Evolutionary conservation across 75 land plant genomes (phyloP).

Genomic region (Picea glauca): DNA sequence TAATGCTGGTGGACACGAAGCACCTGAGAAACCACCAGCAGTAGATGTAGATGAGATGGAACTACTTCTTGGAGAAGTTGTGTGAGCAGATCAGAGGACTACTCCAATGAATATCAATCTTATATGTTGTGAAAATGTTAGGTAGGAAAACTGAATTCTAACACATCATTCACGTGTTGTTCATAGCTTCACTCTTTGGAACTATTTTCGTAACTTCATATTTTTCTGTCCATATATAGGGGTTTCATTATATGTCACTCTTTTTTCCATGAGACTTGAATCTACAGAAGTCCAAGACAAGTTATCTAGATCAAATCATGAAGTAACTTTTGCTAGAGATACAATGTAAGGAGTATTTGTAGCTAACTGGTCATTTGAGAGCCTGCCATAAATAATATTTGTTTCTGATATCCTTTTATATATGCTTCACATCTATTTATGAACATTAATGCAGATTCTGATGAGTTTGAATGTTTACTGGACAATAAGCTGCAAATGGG

Average conservation of each 20-base stretch:
- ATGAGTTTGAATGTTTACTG: neutral
- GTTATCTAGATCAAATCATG: neutral
- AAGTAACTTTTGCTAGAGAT: neutral
- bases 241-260: neutral
- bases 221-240: neutral
- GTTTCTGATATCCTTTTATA: neutral
- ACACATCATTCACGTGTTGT: neutral
- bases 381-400: neutral
- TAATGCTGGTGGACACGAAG: slow-evolving; percentile 12
- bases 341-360: neutral
- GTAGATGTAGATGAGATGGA: slow-evolving; percentile 52
- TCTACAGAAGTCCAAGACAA: neutral
- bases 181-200: neutral
- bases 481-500: neutral
- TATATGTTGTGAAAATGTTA: no score
- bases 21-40: slow-evolving; percentile 8
- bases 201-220: neutral
- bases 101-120: neutral
- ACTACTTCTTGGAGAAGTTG: slow-evolving; percentile 29
- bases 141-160: no score
- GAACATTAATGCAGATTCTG: neutral
- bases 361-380: neutral
- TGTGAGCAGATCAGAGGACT: slow-evolving; percentile 11
- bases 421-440: neutral
- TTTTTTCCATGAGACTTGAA: neutral